Evolutionary conservation across 306 rosid species (phyloP).

Genomic region (Arachis stenosperma): DNA sequence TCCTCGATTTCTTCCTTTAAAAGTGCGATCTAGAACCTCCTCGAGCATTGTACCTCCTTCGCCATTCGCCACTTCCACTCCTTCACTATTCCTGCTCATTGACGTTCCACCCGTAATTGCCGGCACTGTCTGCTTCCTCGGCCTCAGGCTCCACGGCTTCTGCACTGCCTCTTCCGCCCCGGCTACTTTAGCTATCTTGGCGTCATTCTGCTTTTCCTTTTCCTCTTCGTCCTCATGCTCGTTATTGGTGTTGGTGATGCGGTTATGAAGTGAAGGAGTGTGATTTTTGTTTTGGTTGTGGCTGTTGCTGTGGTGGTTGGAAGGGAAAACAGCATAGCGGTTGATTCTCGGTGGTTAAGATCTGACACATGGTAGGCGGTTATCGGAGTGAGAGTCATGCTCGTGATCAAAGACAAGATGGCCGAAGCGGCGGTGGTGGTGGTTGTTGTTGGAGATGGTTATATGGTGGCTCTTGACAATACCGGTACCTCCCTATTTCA

Average conservation of each 20-base stretch:
- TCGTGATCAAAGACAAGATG: constrained; percentile 55
- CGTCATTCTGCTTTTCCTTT: constrained; percentile 44
- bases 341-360: constrained; percentile 65
- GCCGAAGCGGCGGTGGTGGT: constrained; percentile 56
- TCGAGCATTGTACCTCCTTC: constrained; percentile 46
- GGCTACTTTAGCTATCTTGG: constrained; percentile 31
- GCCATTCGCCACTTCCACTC: constrained; percentile 43
- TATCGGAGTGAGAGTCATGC: constrained; percentile 46
- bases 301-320: constrained; percentile 15
- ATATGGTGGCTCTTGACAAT: constrained; percentile 43
- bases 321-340: constrained; percentile 53
- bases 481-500: constrained; percentile 78
- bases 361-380: constrained; percentile 52
- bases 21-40: constrained; percentile 93
- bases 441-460: constrained; percentile 35
- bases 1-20: constrained; percentile 94
- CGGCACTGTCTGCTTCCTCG: constrained; percentile 56
- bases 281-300: constrained; percentile 39
- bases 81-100: constrained; percentile 47
- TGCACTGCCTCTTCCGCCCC: constrained; percentile 45
- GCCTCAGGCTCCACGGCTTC: constrained; percentile 77
- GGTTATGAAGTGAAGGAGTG: constrained; percentile 20
- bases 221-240: constrained; percentile 57
- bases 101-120: constrained; percentile 43
- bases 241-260: constrained; percentile 25